phyloP scores from a whole-genome alignment of 179 eudicot genomes.

The Spergularia azorica region DNA sequence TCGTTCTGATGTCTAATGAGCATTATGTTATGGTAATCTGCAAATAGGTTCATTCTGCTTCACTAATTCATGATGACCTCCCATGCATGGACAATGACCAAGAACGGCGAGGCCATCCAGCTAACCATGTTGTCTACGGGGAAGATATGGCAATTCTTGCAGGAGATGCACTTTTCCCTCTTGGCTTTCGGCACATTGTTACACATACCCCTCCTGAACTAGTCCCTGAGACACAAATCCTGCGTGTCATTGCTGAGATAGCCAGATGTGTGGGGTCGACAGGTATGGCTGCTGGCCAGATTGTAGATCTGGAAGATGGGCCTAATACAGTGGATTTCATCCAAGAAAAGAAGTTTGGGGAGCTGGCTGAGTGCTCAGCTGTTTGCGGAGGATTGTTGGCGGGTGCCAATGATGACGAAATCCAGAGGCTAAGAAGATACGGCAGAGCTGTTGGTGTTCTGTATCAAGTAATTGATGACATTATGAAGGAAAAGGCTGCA shows the following conservation, averaged over 20 bases:
- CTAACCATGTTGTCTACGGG: conserved; percentile 75
- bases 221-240: conserved; percentile 62
- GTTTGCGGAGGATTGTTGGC: conserved; percentile 83
- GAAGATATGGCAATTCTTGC: conserved; percentile 96
- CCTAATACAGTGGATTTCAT: conserved; percentile 65
- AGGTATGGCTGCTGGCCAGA: conserved; percentile 93
- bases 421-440: conserved; percentile 68
- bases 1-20: background rate
- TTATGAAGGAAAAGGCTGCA: conserved; percentile 47
- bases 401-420: conserved; percentile 78
- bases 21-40: background rate
- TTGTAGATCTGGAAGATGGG: conserved; percentile 79
- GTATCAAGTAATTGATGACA: conserved; percentile 76
- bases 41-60: conserved; percentile 84
- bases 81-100: conserved; percentile 98
- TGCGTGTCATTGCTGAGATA: conserved; percentile 70
- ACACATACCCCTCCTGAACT: conserved; percentile 69
- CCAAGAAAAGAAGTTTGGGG: conserved; percentile 88
- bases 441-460: conserved; percentile 85
- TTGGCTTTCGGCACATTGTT: conserved; percentile 80
- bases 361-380: conserved; percentile 92
- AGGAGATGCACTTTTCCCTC: conserved; percentile 87
- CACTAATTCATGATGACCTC: conserved; percentile 79
- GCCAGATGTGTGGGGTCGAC: conserved; percentile 93
- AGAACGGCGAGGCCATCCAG: conserved; percentile 77